Percentiles rank a stretch among this genome's conserved stretches.
phyloP scores from a whole-genome alignment of 1,284 basidiomycete genomes.

The Apiotrichum siamense region DNA sequence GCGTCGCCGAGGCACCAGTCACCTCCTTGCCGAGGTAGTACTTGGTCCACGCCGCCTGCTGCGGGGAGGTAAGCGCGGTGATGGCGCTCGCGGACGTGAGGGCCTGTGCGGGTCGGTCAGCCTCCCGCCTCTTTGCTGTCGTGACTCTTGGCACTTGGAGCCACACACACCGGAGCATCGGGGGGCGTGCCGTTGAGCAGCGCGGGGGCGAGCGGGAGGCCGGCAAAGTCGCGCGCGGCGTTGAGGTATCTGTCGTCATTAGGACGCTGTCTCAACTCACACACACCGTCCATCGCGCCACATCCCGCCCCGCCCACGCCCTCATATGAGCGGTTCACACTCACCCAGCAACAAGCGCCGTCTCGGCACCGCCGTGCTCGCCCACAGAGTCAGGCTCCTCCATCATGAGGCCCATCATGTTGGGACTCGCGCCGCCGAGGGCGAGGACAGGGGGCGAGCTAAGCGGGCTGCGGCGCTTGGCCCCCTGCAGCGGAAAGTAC shows the following conservation, averaged over 20 bases:
- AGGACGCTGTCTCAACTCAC: neutral
- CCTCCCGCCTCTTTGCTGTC: no score
- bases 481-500: neutral
- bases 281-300: no score
- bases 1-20: neutral
- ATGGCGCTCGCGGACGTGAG: slow-evolving; percentile 1
- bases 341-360: neutral
- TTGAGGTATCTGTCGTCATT: neutral
- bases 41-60: neutral
- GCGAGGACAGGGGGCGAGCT: neutral
- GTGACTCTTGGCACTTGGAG: no score
- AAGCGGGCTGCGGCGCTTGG: neutral
- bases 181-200: neutral
- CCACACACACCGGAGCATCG: neutral
- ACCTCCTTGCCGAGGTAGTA: slow-evolving; percentile 5
- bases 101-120: neutral
- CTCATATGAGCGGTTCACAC: no score
- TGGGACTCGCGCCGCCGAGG: no score
- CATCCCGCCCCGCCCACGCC: no score
- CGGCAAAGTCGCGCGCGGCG: neutral
- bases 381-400: no score
- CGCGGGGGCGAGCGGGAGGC: neutral
- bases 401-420: no score
- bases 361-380: no score
- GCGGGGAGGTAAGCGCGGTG: neutral